phyloP scores from a whole-genome alignment of 78 protist genomes.

The Dictyostelium discoideum region DNA sequence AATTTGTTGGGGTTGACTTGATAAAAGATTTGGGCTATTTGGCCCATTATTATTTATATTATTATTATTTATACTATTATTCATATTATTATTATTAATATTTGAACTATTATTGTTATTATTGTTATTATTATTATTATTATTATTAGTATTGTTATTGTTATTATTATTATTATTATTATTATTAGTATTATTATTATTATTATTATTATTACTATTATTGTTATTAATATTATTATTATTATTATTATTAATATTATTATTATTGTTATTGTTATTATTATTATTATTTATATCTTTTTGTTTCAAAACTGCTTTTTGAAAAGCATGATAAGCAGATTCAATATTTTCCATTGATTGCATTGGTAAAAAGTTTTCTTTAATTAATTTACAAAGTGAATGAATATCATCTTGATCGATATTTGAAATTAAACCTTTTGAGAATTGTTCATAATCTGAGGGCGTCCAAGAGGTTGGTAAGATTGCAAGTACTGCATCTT shows the following conservation, averaged over 20 bases:
- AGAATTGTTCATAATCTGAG: slow-evolving; percentile 46
- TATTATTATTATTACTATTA: not conserved
- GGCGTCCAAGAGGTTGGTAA: slow-evolving; percentile 58
- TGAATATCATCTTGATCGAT: slow-evolving; percentile 72
- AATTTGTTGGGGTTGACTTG: not conserved
- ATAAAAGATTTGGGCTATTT: slow-evolving; percentile 7
- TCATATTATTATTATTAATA: not conserved
- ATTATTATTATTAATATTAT: not conserved
- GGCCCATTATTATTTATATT: not conserved
- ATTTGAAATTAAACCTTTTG: slow-evolving; percentile 53
- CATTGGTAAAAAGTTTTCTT: slow-evolving; percentile 34
- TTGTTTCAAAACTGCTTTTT: slow-evolving; percentile 53
- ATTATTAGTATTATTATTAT: not conserved
- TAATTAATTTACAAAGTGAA: slow-evolving; percentile 59
- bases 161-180: slow-evolving; percentile 6
- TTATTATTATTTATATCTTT: slow-evolving; percentile 15
- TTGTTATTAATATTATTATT: not conserved
- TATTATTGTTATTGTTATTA: not conserved
- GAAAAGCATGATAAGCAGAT: slow-evolving; percentile 56
- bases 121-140: not conserved
- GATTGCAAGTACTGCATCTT: slow-evolving; percentile 27
- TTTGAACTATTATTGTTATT: not conserved
- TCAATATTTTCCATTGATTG: slow-evolving; percentile 66
- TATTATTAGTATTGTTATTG: not conserved
- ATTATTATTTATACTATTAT: not conserved